These are phyloP conservation scores for Cladosporium sp. DNA, from an alignment of 2,329 filamentous ascomycete genomes.

Conservation along the genomic window DNA sequence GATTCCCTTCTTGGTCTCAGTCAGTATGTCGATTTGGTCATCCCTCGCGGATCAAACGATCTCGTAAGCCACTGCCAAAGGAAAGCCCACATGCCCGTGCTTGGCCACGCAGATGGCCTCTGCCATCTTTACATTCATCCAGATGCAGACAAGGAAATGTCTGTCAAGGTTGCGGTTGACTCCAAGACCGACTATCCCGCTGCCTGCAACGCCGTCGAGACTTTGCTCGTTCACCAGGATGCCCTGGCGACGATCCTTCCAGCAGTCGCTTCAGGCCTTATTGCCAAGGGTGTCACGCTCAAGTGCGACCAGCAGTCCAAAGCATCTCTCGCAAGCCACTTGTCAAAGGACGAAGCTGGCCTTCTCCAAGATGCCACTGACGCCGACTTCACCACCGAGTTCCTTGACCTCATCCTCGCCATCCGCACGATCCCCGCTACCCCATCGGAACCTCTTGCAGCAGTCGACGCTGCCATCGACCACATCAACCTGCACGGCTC, in stretches of 20 bases:
- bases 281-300: constrained; percentile 72
- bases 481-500: constrained; percentile 94
- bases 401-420: constrained; percentile 76
- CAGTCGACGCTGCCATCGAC: constrained; percentile 64
- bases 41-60: constrained; percentile 86
- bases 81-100: constrained; percentile 87
- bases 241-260: constrained; percentile 66
- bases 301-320: constrained; percentile 72
- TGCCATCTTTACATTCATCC: constrained; percentile 81
- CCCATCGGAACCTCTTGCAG: constrained; percentile 17
- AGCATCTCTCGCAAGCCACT: constrained; percentile 50
- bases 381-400: constrained; percentile 80
- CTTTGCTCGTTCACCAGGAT: constrained; percentile 73
- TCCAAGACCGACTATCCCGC: constrained; percentile 93
- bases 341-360: constrained; percentile 38
- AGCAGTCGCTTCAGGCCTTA: constrained; percentile 65
- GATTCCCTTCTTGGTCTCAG: constrained; percentile 82
- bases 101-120: constrained; percentile 92
- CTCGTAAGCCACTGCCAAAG: constrained; percentile 86
- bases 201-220: constrained; percentile 93
- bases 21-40: constrained; percentile 86
- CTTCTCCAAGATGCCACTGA: constrained; percentile 61
- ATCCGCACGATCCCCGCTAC: constrained; percentile 65
- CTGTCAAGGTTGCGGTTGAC: constrained; percentile 74
- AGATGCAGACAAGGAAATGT: constrained; percentile 68